Base-by-base conservation (phyloP, 208 protist genomes). In the Willaertia magna region DNA sequence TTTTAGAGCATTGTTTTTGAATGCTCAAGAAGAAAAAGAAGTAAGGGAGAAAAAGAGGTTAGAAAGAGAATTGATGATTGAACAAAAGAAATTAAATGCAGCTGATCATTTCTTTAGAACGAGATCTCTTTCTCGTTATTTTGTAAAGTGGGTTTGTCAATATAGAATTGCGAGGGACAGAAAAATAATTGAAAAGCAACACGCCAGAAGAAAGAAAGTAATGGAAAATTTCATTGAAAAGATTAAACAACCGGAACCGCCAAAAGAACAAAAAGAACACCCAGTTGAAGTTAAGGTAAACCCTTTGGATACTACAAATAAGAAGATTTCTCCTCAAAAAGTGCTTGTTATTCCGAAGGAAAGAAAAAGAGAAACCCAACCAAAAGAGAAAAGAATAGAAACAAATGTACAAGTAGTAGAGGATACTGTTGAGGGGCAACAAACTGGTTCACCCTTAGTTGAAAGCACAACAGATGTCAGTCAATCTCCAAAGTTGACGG, bases 101-200 rank as follows among this genome's bases (percentile, higher is more conserved):
- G 30, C 74, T 39, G 74, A 78, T 40, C 30, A 78, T 44, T 46
- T 78, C 9, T 44, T 44, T 78, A 44, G 74, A 78, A 46, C 20
- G 22, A 40, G 22, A 46, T 30, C 22, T 46, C 34, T 78, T 11
- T 78, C 74, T 4, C 26, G 4, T 26, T 78, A 14, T 78, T 78
- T 78, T 44, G 16, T 78, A 4, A 78, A 78, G 30, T 78, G 74
- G 74, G 14, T n/a, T 22, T 78, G 74, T 78, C 42, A 46, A 46
- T 78, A 78, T 46, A 78, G 44, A 78, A 78, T 78, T 30, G 6
- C 74, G 30, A 78, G 74, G 44, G 74, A 78, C 20, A 40, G 42
- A 78, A 46, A 42, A n/a, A 78, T 78, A 44, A 78, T 78, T 78
- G 42, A 46, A 46, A 78, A 43, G 44, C 74, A 78, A 78, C 74